These are phyloP conservation scores for Cercospora sojina DNA, from an alignment of 2,329 filamentous ascomycete species.

Conservation along the genomic window DNA sequence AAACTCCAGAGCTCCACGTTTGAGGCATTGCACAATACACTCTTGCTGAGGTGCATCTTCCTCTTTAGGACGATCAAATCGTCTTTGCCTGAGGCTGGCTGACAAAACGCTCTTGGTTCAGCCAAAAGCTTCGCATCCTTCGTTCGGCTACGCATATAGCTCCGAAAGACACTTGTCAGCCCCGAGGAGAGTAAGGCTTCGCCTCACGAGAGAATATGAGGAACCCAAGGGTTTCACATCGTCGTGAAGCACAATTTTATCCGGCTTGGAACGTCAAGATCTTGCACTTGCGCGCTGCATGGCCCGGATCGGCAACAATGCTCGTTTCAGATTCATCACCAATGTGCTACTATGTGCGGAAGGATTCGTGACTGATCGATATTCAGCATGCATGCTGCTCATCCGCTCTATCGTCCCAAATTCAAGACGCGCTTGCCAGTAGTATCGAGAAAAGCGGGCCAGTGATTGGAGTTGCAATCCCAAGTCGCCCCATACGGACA, in stretches of 20 bases:
- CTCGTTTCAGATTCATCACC: constrained; percentile 1
- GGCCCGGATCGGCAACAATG: neutral
- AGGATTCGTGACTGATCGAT: neutral
- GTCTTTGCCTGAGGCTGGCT: neutral
- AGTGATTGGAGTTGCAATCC: neutral
- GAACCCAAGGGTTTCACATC: neutral
- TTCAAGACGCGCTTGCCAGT: neutral
- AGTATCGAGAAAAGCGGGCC: neutral
- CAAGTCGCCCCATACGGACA: neutral
- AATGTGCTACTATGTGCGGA: neutral
- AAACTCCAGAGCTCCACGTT: neutral
- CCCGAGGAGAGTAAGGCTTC: neutral
- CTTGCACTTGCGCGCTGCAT: neutral
- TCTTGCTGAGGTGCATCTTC: neutral
- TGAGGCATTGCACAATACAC: neutral
- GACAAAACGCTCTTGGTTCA: neutral
- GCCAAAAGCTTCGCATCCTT: neutral
- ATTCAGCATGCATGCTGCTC: neutral
- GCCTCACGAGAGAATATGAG: neutral
- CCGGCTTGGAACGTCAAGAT: neutral
- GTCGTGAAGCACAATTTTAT: neutral
- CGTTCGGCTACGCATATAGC: neutral
- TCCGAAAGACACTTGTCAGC: neutral
- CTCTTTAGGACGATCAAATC: neutral
- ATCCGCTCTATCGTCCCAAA: neutral